A percentile compares a stretch with the other conserved stretches of the same genome.
Evolutionary conservation across 139 green algal genomes (phyloP).

Genomic region (Astrephomene gubernaculifera): DNA sequence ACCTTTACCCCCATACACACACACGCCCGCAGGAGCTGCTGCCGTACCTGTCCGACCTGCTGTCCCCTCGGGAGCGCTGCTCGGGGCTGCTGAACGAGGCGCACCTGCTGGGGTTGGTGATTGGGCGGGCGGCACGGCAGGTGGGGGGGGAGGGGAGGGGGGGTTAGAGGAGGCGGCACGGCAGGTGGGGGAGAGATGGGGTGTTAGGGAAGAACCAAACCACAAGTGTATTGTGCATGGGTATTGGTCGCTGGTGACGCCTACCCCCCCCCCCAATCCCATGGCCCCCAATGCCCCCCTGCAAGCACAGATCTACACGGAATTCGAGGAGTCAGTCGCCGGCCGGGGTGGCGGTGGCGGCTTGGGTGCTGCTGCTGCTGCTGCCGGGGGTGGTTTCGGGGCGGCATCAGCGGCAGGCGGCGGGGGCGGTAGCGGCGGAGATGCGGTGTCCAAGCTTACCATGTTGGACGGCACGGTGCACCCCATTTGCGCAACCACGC

Average conservation of each 20-base stretch:
- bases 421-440: not conserved
- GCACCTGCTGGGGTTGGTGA: conserved; percentile 37
- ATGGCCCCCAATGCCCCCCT: not conserved
- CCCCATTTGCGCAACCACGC: conserved; percentile 69
- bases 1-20: not conserved
- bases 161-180: not conserved
- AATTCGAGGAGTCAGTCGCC: conserved; percentile 27
- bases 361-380: too few species aligned
- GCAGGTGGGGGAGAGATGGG: too few species aligned
- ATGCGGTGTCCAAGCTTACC: conserved; percentile 36
- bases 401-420: too few species aligned
- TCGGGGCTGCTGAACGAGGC: conserved; percentile 31
- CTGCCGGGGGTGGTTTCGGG: too few species aligned
- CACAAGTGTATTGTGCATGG: too few species aligned
- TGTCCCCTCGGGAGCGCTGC: conserved; percentile 23
- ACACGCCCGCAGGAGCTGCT: conserved; percentile 17
- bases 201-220: not conserved
- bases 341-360: not conserved
- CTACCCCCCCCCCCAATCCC: not conserved
- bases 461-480: conserved; percentile 78
- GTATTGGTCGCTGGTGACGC: too few species aligned
- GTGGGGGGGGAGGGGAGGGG: not conserved
- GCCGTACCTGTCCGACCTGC: conserved; percentile 43
- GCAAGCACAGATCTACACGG: conserved; percentile 13
- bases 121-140: conserved; percentile 27